Conservation (phyloP, 2,329 filamentous ascomycete species). For the Aureobasidium pullulans region DNA sequence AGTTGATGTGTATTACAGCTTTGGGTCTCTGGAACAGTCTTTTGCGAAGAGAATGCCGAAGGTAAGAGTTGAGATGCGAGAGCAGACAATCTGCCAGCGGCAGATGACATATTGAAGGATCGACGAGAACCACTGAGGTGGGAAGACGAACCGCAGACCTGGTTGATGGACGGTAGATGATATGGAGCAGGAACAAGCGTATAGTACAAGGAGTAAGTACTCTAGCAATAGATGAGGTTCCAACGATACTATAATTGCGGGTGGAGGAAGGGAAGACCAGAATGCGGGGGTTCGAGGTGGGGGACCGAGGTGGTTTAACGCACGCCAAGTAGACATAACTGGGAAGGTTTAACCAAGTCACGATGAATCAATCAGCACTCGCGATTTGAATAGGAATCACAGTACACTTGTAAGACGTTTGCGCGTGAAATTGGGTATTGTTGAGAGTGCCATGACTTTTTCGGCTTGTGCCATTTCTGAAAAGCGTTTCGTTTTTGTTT, state of each 20-base stretch:
- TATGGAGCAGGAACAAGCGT: not conserved
- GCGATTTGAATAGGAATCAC: not conserved
- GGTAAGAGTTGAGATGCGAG: slow-evolving; percentile 40
- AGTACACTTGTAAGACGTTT: not conserved
- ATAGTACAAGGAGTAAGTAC: not conserved
- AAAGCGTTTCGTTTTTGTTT: slow-evolving; percentile 14
- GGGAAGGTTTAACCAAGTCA: not conserved
- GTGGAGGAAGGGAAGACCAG: not conserved
- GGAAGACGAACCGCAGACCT: not conserved
- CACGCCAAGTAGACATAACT: not conserved
- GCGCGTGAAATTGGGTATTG: slow-evolving; percentile 14
- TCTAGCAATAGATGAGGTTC: not conserved
- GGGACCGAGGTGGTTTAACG: not conserved
- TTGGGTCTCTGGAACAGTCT: not conserved
- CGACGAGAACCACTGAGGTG: not conserved
- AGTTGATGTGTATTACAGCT: slow-evolving; percentile 62
- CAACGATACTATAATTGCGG: slow-evolving; percentile 1
- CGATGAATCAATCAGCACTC: not conserved
- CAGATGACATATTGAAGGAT: slow-evolving; percentile 50
- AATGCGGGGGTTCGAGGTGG: slow-evolving; percentile 3
- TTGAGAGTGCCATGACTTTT: slow-evolving; percentile 13
- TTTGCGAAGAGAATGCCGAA: slow-evolving; percentile 23
- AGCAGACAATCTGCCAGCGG: slow-evolving; percentile 53
- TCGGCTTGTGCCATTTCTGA: slow-evolving; percentile 12
- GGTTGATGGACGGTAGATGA: not conserved